Conservation (phyloP, 2,329 filamentous ascomycete species). For the Sclerotinia sclerotiorum region DNA sequence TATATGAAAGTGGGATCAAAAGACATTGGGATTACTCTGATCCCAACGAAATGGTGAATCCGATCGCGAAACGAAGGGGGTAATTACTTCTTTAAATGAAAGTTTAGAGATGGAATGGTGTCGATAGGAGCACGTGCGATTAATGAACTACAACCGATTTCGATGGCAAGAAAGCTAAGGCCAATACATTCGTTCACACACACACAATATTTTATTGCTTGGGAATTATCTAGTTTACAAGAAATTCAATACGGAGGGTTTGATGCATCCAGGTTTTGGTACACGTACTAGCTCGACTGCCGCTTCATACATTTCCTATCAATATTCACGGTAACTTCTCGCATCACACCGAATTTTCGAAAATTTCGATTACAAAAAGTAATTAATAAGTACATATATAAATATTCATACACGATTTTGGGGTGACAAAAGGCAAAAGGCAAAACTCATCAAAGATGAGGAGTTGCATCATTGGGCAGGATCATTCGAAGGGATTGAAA, state of each 20-base stretch:
- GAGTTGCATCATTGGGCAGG: neutral
- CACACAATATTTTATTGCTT: neutral
- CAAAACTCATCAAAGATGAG: neutral
- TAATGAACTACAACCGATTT: neutral
- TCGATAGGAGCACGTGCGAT: slow-evolving; percentile 5
- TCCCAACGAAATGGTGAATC: slow-evolving; percentile 27
- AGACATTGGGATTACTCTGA: slow-evolving; percentile 54
- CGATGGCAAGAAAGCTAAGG: neutral
- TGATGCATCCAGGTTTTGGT: neutral
- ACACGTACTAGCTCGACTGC: neutral
- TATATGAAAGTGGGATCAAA: slow-evolving; percentile 66
- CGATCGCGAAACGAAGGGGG: slow-evolving; percentile 21
- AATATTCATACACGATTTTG: neutral
- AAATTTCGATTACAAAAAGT: neutral
- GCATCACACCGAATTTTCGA: neutral
- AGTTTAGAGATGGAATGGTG: neutral
- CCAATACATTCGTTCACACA: neutral
- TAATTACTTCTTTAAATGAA: neutral
- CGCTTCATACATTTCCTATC: neutral
- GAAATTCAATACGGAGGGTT: neutral
- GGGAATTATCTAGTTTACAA: neutral
- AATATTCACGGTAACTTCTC: neutral
- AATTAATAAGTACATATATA: neutral
- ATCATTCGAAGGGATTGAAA: neutral
- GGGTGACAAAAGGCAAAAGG: neutral